Percentiles rank a stretch among this genome's conserved stretches.
phyloP scores from a whole-genome alignment of 768 basidiomycete species.

The Boletus rubroflammeus region DNA sequence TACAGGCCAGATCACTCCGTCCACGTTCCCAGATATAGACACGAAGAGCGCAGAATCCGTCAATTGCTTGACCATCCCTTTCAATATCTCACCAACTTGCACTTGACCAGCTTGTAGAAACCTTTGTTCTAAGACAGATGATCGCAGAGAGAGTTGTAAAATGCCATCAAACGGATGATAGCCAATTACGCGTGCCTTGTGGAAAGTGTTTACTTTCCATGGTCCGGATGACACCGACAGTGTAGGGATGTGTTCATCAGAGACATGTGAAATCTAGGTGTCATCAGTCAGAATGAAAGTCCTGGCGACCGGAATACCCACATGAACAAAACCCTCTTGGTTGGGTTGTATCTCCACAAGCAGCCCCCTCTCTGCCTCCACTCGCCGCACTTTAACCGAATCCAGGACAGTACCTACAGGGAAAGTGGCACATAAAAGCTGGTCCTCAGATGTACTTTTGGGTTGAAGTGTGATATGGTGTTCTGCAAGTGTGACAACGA shows the following conservation, averaged over 20 bases:
- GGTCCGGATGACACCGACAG: constrained; percentile 66
- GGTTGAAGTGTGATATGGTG: constrained; percentile 61
- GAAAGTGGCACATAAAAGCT: constrained; percentile 51
- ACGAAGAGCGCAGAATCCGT: constrained; percentile 81
- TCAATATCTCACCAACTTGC: constrained; percentile 80
- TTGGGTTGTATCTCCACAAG: constrained; percentile 61
- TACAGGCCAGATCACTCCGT: constrained; percentile 90
- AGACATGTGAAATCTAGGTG: constrained; percentile 84
- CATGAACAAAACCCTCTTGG: constrained; percentile 83
- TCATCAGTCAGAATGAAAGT: constrained; percentile 1
- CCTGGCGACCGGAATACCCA: constrained; percentile 38
- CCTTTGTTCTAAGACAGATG: constrained; percentile 77
- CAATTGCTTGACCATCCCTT: constrained; percentile 83
- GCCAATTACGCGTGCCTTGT: constrained; percentile 84
- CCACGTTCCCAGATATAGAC: constrained; percentile 79
- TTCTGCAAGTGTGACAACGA: constrained; percentile 72
- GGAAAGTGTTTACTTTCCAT: constrained; percentile 76
- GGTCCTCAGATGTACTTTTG: constrained; percentile 32
- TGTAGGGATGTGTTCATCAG: constrained; percentile 86
- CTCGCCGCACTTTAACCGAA: constrained; percentile 63
- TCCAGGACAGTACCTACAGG: constrained; percentile 74
- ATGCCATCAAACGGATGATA: constrained; percentile 83
- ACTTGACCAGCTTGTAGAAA: constrained; percentile 83
- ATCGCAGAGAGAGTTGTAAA: constrained; percentile 81
- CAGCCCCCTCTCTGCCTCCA: constrained; percentile 82